phyloP scores from a whole-genome alignment of 495 filamentous ascomycete genomes.

The Cercophora sp. region DNA sequence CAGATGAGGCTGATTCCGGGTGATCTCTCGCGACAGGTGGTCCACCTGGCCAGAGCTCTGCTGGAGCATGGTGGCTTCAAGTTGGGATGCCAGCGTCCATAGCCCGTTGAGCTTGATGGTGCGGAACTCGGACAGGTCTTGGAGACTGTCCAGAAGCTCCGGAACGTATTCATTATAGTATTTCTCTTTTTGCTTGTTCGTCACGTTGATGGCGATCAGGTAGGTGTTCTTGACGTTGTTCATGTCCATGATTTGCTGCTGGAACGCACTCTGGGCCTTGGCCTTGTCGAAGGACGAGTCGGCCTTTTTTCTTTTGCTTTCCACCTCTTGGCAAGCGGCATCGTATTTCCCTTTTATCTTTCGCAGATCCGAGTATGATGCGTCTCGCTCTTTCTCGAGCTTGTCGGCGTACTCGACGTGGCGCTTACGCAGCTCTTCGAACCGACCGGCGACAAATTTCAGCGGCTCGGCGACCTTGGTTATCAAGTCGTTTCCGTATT shows the following conservation, averaged over 20 bases:
- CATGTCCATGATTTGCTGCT: slow-evolving; percentile 89
- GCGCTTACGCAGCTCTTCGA: slow-evolving; percentile 89
- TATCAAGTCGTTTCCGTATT: slow-evolving; percentile 70
- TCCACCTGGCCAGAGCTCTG: slow-evolving; percentile 66
- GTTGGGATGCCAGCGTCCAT: slow-evolving; percentile 72
- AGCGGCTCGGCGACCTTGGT: slow-evolving; percentile 79
- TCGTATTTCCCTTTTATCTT: slow-evolving; percentile 95
- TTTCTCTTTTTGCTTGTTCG: slow-evolving; percentile 92
- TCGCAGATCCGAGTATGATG: slow-evolving; percentile 75
- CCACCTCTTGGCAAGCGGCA: slow-evolving; percentile 84
- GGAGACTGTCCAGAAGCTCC: slow-evolving; percentile 82
- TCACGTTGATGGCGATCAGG: slow-evolving; percentile 88
- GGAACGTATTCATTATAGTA: slow-evolving; percentile 97
- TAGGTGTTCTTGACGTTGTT: slow-evolving; percentile 98
- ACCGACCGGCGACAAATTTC: slow-evolving; percentile 63
- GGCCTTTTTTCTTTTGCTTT: slow-evolving; percentile 88
- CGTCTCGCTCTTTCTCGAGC: slow-evolving; percentile 83
- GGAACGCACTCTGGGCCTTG: slow-evolving; percentile 86
- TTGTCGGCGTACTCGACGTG: slow-evolving; percentile 85
- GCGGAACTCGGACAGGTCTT: slow-evolving; percentile 88
- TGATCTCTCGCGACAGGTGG: slow-evolving; percentile 73
- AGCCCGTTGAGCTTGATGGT: slow-evolving; percentile 76
- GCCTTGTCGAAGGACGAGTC: slow-evolving; percentile 82
- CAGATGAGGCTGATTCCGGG: slow-evolving; percentile 78
- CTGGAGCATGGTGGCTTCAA: slow-evolving; percentile 71